phyloP scores from a whole-genome alignment of 768 basidiomycete genomes.

The Punctularia strigosozonata region DNA sequence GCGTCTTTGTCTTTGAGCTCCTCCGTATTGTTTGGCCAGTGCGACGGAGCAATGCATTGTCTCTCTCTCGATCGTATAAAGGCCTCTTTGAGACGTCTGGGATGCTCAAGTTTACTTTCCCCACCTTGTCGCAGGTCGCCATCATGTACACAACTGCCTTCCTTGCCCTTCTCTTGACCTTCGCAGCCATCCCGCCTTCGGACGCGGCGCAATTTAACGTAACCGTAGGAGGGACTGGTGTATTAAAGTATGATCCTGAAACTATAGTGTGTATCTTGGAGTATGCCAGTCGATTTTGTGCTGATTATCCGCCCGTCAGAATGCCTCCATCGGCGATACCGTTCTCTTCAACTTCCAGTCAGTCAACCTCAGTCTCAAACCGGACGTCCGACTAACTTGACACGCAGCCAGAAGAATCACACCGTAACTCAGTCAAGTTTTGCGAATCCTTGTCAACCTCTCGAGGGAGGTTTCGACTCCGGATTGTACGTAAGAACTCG shows the following conservation, averaged over 20 bases:
- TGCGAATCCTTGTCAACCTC: slow-evolving; percentile 30
- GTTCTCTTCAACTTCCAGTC: slow-evolving; percentile 38
- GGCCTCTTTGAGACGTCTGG: too few relatives aligned
- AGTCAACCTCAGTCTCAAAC: too few relatives aligned
- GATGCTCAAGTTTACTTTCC: too few relatives aligned
- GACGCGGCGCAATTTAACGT: slow-evolving; percentile 29
- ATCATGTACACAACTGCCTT: slow-evolving; percentile 6
- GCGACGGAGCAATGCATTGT: too few relatives aligned
- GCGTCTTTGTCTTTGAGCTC: not conserved
- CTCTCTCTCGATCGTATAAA: too few relatives aligned
- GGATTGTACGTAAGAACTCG: slow-evolving; percentile 40
- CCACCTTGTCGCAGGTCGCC: too few relatives aligned
- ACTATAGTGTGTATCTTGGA: slow-evolving; percentile 14
- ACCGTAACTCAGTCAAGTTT: slow-evolving; percentile 48
- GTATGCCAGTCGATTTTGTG: not conserved
- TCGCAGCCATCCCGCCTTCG: slow-evolving; percentile 21
- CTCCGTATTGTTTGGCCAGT: not conserved
- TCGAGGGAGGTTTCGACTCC: slow-evolving; percentile 39
- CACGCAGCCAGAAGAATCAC: slow-evolving; percentile 48
- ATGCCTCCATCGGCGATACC: slow-evolving; percentile 31
- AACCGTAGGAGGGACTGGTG: slow-evolving; percentile 34
- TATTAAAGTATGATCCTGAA: slow-evolving; percentile 28
- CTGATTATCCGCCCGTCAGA: slow-evolving; percentile 17
- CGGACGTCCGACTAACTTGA: too few relatives aligned
- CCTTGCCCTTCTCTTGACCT: slow-evolving; percentile 10